Conservation (phyloP, 1,139 yeast species). For the Taphrina deformans region DNA sequence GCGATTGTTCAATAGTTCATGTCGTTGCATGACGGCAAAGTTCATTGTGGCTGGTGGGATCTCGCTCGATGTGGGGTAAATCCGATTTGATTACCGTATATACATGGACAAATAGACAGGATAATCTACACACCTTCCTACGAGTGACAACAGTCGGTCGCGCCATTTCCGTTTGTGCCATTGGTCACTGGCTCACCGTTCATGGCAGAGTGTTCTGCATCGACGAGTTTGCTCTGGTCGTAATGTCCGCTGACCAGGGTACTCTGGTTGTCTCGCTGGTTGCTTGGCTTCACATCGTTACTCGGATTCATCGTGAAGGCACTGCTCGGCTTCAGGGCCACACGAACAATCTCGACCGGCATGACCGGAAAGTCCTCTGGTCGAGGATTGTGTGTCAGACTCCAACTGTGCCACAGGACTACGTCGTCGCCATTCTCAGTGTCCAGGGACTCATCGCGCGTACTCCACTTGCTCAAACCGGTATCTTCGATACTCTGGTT, state of each 20-base stretch:
- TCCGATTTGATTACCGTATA: too few species aligned
- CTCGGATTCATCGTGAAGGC: slow-evolving; percentile 23
- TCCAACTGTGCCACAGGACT: slow-evolving; percentile 75
- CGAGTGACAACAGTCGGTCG: neutral
- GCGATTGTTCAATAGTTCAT: too few species aligned
- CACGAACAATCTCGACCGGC: slow-evolving; percentile 75
- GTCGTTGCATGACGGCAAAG: too few species aligned
- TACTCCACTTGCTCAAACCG: slow-evolving; percentile 21
- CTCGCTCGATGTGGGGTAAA: too few species aligned
- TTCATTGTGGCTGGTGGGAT: too few species aligned
- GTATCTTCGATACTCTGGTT: slow-evolving; percentile 24
- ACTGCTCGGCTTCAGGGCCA: slow-evolving; percentile 41
- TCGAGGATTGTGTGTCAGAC: slow-evolving; percentile 81
- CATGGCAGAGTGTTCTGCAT: slow-evolving; percentile 6
- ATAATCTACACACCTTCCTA: neutral
- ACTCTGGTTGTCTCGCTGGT: slow-evolving; percentile 13
- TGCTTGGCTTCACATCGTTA: slow-evolving; percentile 13
- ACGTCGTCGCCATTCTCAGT: slow-evolving; percentile 60
- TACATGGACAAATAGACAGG: neutral
- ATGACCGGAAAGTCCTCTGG: slow-evolving; percentile 82
- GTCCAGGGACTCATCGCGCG: slow-evolving; percentile 53
- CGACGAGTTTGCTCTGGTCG: neutral
- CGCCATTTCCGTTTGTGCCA: neutral
- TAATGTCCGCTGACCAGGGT: neutral
- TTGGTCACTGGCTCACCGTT: neutral